Conservation (phyloP, 345 rosid genomes). For the Eucalyptus tenuipes region DNA sequence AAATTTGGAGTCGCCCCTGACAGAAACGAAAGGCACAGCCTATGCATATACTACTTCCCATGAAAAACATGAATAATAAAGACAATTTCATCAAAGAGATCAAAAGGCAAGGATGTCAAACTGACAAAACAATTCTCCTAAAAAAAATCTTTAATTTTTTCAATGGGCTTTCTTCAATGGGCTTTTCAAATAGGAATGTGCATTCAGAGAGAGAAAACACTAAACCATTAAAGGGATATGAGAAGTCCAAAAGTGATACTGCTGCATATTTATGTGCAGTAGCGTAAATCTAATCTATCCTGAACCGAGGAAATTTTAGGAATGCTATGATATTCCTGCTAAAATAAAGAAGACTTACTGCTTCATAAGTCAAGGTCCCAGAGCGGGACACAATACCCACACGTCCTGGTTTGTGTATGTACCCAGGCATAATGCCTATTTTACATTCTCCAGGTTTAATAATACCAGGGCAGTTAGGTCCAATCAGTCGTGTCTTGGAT, state of each 20-base stretch:
- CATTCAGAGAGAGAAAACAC: background rate
- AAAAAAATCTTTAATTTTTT: background rate
- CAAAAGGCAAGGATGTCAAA: background rate
- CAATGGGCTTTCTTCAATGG: background rate
- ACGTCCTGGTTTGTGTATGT: constrained; percentile 95
- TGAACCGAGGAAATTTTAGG: background rate
- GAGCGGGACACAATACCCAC: constrained; percentile 93
- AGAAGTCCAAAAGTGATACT: background rate
- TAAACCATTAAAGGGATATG: background rate
- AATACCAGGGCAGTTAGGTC: constrained; percentile 96
- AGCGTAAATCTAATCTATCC: background rate
- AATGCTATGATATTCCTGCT: background rate
- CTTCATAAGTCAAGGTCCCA: constrained; percentile 97
- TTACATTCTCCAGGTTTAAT: constrained; percentile 94
- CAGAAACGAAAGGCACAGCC: background rate
- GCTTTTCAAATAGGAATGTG: background rate
- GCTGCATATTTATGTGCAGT: background rate
- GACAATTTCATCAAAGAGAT: background rate
- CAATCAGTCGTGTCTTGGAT: constrained; percentile 82
- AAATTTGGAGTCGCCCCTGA: background rate
- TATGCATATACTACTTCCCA: background rate
- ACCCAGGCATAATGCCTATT: constrained; percentile 96
- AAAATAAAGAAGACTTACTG: constrained; percentile 37
- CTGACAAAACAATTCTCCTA: background rate
- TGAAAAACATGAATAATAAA: background rate